phyloP scores from a whole-genome alignment of 805 yeast species.

The Blastobotrys robertii region DNA sequence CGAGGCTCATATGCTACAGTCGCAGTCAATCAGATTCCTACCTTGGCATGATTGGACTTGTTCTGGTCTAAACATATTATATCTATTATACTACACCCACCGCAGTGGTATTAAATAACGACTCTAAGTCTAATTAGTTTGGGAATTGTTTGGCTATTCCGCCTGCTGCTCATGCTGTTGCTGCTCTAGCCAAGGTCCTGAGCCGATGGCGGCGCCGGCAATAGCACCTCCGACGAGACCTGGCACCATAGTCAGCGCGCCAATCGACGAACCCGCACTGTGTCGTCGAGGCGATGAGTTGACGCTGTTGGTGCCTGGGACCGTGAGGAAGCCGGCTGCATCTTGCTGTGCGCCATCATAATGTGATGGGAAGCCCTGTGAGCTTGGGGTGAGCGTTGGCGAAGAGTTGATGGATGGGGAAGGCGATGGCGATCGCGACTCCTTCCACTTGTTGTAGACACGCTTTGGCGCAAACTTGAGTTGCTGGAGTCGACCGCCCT shows the following conservation, averaged over 20 bases:
- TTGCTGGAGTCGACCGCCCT: slow-evolving; percentile 32
- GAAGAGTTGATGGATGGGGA: slow-evolving; percentile 8
- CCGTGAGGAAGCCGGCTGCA: slow-evolving; percentile 15
- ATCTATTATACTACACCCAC: too few species aligned
- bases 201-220: slow-evolving; percentile 30
- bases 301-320: slow-evolving; percentile 9
- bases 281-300: slow-evolving; percentile 7
- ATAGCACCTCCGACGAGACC: slow-evolving; percentile 49
- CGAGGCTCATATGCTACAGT: too few species aligned
- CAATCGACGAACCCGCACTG: slow-evolving; percentile 23
- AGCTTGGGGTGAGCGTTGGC: slow-evolving; percentile 8
- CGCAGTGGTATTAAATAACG: too few species aligned
- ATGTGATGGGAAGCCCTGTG: slow-evolving; percentile 9
- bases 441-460: slow-evolving; percentile 16
- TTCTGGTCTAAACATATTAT: too few species aligned
- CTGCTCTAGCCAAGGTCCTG: too few species aligned
- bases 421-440: slow-evolving; percentile 14
- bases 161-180: too few species aligned
- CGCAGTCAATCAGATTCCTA: too few species aligned
- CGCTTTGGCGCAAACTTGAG: slow-evolving; percentile 20
- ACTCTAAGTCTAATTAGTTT: too few species aligned
- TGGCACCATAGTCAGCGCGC: slow-evolving; percentile 43
- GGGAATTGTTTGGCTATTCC: too few species aligned
- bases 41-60: too few species aligned
- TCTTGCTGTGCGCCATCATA: slow-evolving; percentile 3